Evolutionary conservation across 129 eudicot genomes (phyloP).

Genomic region (Saposhnikovia divaricata): DNA sequence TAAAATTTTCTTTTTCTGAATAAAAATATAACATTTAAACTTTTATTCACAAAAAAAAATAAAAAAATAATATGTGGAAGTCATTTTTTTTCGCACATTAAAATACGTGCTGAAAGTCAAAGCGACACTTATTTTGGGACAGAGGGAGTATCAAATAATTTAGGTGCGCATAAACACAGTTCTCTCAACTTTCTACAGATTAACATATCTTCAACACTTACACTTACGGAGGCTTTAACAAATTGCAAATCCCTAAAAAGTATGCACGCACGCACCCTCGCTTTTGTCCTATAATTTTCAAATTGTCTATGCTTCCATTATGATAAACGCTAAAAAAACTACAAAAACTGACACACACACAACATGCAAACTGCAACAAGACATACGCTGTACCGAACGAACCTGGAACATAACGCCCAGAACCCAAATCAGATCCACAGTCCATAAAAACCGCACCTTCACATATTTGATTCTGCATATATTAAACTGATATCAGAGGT

Average conservation of each 20-base stretch:
- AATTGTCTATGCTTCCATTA: neutral
- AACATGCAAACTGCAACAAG: neutral
- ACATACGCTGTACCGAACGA: constrained; percentile 18
- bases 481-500: neutral
- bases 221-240: neutral
- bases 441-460: constrained; percentile 85
- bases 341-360: neutral
- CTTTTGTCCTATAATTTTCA: neutral
- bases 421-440: constrained; percentile 84
- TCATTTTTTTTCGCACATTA: too few species aligned
- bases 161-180: neutral
- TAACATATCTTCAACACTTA: neutral
- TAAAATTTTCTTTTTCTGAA: too few species aligned
- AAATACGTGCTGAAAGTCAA: too few species aligned
- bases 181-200: neutral
- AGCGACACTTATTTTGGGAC: too few species aligned
- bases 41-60: too few species aligned
- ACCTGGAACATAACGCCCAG: constrained; percentile 97
- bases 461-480: constrained; percentile 51
- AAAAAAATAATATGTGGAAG: too few species aligned
- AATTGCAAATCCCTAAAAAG: too few species aligned
- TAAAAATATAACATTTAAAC: too few species aligned
- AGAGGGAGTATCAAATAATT: neutral
- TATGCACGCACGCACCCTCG: neutral
- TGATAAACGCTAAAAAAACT: too few species aligned